phyloP scores from a whole-genome alignment of 2,329 filamentous ascomycete species.

The Verticillium tricorpus region DNA sequence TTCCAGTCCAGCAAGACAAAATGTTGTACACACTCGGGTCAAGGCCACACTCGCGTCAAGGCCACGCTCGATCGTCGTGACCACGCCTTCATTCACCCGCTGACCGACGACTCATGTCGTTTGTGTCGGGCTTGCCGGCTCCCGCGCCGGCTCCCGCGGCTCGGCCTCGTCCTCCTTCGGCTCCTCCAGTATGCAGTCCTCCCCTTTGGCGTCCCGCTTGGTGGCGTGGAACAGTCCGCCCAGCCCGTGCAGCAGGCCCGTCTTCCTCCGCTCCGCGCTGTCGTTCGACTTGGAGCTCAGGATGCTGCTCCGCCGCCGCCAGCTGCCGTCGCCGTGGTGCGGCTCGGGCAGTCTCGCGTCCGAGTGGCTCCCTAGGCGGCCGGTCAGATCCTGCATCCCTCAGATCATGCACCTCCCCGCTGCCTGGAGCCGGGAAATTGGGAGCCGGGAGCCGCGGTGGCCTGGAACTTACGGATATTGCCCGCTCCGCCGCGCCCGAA shows the following conservation, averaged over 20 bases:
- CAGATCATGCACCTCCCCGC: too few relatives aligned
- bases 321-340: background rate
- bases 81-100: background rate
- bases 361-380: background rate
- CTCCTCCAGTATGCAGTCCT: background rate
- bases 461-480: slow-evolving; percentile 4
- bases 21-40: too few relatives aligned
- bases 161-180: background rate
- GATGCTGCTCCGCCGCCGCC: slow-evolving; percentile 1
- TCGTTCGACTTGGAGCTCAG: slow-evolving; percentile 1
- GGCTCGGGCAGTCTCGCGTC: background rate
- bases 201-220: background rate
- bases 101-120: background rate
- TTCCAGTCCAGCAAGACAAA: too few relatives aligned
- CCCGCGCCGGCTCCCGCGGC: background rate
- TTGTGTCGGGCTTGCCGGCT: background rate
- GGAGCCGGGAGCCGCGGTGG: background rate
- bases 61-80: too few relatives aligned
- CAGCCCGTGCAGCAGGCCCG: background rate
- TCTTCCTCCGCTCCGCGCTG: background rate
- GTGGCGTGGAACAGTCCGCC: background rate
- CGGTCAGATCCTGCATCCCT: background rate
- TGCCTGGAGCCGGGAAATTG: too few relatives aligned
- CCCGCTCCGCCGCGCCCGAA: slow-evolving; percentile 5
- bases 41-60: too few relatives aligned